Conservation (phyloP, 805 yeast species). For the Priceomyces fermenticarens region DNA sequence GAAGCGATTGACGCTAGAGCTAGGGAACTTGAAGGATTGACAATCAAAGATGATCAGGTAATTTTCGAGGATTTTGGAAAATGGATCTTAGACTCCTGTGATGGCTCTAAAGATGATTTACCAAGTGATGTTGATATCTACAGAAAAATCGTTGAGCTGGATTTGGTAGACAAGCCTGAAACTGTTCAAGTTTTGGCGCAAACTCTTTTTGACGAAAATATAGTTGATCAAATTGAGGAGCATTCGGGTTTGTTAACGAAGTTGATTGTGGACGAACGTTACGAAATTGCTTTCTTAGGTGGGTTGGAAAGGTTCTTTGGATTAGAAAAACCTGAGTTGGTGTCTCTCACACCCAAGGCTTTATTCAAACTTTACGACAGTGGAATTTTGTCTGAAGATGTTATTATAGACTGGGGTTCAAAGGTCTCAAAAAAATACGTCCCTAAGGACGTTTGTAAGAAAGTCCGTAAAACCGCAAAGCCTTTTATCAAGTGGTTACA, state of each 20-base stretch:
- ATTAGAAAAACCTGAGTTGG: conserved; percentile 64
- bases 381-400: conserved; percentile 84
- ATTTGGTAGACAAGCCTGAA: conserved; percentile 65
- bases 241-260: conserved; percentile 85
- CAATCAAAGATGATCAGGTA: conserved; percentile 44
- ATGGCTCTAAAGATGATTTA: conserved; percentile 54
- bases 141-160: conserved; percentile 81
- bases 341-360: conserved; percentile 75
- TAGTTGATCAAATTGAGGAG: conserved; percentile 64
- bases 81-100: conserved; percentile 64
- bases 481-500: conserved; percentile 94
- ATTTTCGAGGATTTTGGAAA: conserved; percentile 79
- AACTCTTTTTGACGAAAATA: conserved; percentile 75
- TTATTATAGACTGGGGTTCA: conserved; percentile 78
- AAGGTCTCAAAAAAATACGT: conserved; percentile 91
- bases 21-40: conserved; percentile 70
- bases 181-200: conserved; percentile 92
- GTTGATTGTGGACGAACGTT: conserved; percentile 59
- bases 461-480: conserved; percentile 93
- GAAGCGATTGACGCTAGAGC: conserved; percentile 95
- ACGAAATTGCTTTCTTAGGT: conserved; percentile 88
- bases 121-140: conserved; percentile 88
- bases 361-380: conserved; percentile 76
- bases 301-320: conserved; percentile 95
- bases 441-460: conserved; percentile 86